phyloP scores from a whole-genome alignment of 345 rosid genomes.

The Theobroma cacao region DNA sequence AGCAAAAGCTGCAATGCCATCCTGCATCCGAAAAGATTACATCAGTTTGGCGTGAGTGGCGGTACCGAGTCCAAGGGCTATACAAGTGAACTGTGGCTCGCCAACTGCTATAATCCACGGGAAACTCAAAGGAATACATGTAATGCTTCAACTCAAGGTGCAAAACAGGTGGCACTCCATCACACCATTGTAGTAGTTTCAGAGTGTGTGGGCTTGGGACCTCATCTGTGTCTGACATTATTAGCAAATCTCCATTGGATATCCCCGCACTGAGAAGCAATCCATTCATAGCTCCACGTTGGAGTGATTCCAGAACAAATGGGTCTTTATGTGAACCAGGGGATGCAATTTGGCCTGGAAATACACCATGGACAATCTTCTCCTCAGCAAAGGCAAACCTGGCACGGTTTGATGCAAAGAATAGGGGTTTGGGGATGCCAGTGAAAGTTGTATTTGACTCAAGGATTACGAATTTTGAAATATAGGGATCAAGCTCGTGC shows the following conservation, averaged over 20 bases:
- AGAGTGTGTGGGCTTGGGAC: conserved; percentile 85
- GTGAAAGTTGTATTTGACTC: conserved; percentile 94
- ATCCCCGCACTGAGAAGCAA: conserved; percentile 63
- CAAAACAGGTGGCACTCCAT: conserved; percentile 59
- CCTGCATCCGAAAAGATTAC: conserved; percentile 79
- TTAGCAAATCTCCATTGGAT: conserved; percentile 60
- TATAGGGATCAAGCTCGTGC: conserved; percentile 68
- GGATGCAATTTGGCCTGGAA: conserved; percentile 46
- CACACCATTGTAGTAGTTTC: conserved; percentile 78
- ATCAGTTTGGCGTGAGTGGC: conserved; percentile 72
- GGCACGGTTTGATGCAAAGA: conserved; percentile 46
- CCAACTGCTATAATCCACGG: conserved; percentile 90
- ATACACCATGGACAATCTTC: conserved; percentile 61
- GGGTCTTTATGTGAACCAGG: conserved; percentile 49
- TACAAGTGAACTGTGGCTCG: conserved; percentile 60
- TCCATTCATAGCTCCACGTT: conserved; percentile 64
- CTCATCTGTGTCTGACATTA: conserved; percentile 85
- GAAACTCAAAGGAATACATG: conserved; percentile 88
- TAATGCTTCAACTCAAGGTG: conserved; percentile 80
- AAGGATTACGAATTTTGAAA: conserved; percentile 67
- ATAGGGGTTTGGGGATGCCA: conserved; percentile 75
- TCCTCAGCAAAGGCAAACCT: conserved; percentile 58
- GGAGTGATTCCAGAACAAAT: conserved; percentile 59
- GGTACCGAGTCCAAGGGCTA: conserved; percentile 47
- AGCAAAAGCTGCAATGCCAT: conserved; percentile 98